phyloP scores from a whole-genome alignment of 1,139 yeast species.

The Kodamaea plutei region DNA sequence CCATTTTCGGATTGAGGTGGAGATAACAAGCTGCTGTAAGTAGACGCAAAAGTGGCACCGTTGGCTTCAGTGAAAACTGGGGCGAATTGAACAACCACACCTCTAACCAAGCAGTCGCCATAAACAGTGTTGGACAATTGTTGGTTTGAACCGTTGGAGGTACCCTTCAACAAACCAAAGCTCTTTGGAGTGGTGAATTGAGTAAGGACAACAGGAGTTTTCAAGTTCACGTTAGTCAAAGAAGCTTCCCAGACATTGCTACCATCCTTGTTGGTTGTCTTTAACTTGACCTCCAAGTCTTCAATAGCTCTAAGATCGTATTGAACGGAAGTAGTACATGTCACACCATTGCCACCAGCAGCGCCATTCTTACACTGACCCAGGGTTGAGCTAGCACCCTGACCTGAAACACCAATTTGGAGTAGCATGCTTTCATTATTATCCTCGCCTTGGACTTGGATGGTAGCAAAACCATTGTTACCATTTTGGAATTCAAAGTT shows the following conservation, averaged over 20 bases:
- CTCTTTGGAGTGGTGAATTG: constrained; percentile 1
- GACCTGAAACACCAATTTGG: neutral
- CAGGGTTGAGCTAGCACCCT: no score
- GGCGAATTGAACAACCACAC: neutral
- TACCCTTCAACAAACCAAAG: neutral
- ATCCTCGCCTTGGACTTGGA: neutral
- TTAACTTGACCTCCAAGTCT: neutral
- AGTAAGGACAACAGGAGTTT: neutral
- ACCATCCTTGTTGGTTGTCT: neutral
- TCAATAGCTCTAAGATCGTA: neutral
- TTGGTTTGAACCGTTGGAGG: neutral
- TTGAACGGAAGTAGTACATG: neutral
- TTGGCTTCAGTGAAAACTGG: constrained; percentile 1
- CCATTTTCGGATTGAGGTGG: neutral
- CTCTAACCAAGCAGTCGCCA: neutral
- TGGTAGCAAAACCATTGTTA: neutral
- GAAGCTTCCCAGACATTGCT: constrained; percentile 1
- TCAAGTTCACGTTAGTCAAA: neutral
- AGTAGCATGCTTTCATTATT: neutral
- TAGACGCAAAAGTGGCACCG: neutral
- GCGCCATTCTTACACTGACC: no score
- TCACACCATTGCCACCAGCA: no score
- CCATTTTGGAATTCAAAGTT: neutral
- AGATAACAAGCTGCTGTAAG: neutral
- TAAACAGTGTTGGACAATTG: neutral